Conservation (phyloP, 192 early-diverging fungal genomes). For the Paraglomus occultum region DNA sequence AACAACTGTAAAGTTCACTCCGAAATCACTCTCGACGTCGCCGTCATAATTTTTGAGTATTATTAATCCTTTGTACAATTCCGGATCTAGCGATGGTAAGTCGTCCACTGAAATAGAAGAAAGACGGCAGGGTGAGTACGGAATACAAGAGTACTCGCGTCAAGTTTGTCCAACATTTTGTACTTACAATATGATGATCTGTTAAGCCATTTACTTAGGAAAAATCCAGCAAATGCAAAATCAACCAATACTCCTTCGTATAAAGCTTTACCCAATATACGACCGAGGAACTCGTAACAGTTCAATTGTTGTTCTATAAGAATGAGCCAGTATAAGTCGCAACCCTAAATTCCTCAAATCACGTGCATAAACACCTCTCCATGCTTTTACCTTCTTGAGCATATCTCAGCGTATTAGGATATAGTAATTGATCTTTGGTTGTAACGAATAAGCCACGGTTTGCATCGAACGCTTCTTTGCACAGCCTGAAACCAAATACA, state of each 20-base stretch:
- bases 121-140: not conserved
- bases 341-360: not conserved
- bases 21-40: conserved; percentile 66
- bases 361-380: not conserved
- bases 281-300: conserved; percentile 74
- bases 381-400: conserved; percentile 40
- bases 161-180: conserved; percentile 29
- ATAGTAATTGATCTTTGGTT: conserved; percentile 67
- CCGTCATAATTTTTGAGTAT: conserved; percentile 70
- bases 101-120: conserved; percentile 61
- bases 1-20: conserved; percentile 67
- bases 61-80: conserved; percentile 72
- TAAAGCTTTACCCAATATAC: conserved; percentile 80
- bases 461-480: conserved; percentile 74
- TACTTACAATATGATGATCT: conserved; percentile 61
- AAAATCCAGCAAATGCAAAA: conserved; percentile 80
- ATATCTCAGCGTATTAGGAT: conserved; percentile 66
- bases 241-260: conserved; percentile 87
- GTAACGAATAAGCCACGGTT: conserved; percentile 64
- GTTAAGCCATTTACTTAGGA: conserved; percentile 72
- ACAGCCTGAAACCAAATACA: conserved; percentile 39
- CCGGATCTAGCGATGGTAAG: conserved; percentile 74
- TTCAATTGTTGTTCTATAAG: conserved; percentile 44
- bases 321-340: not conserved
- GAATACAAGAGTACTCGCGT: conserved; percentile 2